These are phyloP conservation scores for Bacterosira constricta DNA, from an alignment of 108 stramenopile species.

Conservation along the genomic window DNA sequence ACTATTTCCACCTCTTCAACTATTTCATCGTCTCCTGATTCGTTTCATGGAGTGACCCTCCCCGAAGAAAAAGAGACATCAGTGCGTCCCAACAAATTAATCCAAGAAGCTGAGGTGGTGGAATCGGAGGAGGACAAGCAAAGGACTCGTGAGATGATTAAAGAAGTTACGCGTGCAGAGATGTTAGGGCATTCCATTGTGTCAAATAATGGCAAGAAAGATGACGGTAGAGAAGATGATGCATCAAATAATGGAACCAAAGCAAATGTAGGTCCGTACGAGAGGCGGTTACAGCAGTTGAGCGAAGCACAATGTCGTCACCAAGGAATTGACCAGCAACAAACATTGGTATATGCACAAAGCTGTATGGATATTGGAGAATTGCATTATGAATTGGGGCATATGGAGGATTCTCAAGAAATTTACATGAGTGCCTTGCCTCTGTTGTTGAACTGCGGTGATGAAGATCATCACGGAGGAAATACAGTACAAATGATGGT, in stretches of 20 bases:
- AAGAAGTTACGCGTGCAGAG: constrained; percentile 29
- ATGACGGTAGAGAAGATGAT: neutral
- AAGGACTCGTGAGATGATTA: constrained; percentile 18
- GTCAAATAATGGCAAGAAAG: neutral
- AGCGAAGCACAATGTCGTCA: constrained; percentile 6
- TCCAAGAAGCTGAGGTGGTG: constrained; percentile 40
- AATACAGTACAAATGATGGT: neutral
- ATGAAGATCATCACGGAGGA: neutral
- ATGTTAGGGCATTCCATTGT: constrained; percentile 15
- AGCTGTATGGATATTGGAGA: constrained; percentile 31
- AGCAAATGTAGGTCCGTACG: constrained; percentile 13
- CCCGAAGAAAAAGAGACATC: neutral
- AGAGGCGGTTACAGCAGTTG: constrained; percentile 9
- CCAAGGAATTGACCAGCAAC: neutral
- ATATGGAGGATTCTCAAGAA: constrained; percentile 31
- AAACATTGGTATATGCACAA: constrained; percentile 14
- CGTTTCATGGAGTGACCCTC: constrained; percentile 12
- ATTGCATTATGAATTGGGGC: constrained; percentile 37
- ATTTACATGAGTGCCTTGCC: constrained; percentile 27
- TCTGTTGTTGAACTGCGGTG: neutral
- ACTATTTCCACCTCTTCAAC: neutral
- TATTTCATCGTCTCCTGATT: neutral
- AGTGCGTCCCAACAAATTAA: neutral
- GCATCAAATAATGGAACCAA: neutral
- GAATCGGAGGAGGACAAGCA: constrained; percentile 28